A percentile compares a stretch with the other conserved stretches of the same genome.
Evolutionary conservation across 1,284 basidiomycete genomes (phyloP).

Genomic region (Cyathus pygmaeus): DNA sequence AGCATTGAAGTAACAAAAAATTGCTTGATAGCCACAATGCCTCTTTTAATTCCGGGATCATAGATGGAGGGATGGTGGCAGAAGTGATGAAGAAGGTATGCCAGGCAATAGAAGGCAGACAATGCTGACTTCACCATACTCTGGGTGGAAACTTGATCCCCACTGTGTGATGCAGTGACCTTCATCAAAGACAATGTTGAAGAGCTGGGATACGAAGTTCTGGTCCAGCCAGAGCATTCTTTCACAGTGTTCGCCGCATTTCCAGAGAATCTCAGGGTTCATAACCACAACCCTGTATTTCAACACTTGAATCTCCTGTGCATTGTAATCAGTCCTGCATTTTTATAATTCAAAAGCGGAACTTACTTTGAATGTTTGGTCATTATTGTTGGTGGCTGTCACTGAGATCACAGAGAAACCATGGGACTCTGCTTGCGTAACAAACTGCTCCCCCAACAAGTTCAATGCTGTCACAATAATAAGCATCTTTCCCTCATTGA

Average conservation of each 20-base stretch:
- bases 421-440: too few relatives aligned
- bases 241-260: slow-evolving; percentile 15
- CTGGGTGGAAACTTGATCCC: slow-evolving; percentile 38
- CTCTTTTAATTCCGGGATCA: slow-evolving; percentile 35
- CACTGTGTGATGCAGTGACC: slow-evolving; percentile 47
- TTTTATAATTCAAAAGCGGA: too few relatives aligned
- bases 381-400: slow-evolving; percentile 7
- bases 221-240: slow-evolving; percentile 28
- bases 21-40: slow-evolving; percentile 9
- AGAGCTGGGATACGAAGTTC: slow-evolving; percentile 28
- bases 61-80: slow-evolving; percentile 44
- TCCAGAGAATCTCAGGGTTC: slow-evolving; percentile 33
- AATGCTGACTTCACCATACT: slow-evolving; percentile 34
- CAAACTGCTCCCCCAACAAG: slow-evolving; percentile 16
- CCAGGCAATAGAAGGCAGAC: slow-evolving; percentile 29
- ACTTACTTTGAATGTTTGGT: not conserved
- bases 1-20: too few relatives aligned
- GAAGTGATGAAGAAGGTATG: slow-evolving; percentile 41
- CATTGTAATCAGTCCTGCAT: too few relatives aligned
- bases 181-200: slow-evolving; percentile 43
- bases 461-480: slow-evolving; percentile 23
- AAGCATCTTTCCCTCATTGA: slow-evolving; percentile 8
- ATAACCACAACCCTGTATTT: slow-evolving; percentile 33
- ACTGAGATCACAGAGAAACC: slow-evolving; percentile 5
- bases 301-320: slow-evolving; percentile 25